Percentiles rank a stretch among this genome's conserved stretches.
These are phyloP conservation scores for Agaricus blazei DNA, from an alignment of 768 basidiomycete species.

Conservation along the genomic window DNA sequence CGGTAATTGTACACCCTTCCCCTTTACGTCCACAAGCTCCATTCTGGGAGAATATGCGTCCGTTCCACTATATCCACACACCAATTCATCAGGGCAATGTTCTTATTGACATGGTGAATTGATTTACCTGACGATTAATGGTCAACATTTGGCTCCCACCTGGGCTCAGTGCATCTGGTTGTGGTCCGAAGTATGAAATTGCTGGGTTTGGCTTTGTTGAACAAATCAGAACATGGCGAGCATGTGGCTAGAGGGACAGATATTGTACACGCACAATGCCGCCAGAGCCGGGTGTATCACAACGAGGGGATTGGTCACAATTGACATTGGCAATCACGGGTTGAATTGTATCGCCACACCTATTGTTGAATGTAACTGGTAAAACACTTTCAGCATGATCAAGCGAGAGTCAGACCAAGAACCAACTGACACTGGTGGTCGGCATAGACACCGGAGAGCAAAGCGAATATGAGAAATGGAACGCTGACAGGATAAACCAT, in stretches of 20 bases:
- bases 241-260: neutral
- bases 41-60: constrained; percentile 34
- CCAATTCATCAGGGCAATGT: too few relatives aligned
- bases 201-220: constrained; percentile 25
- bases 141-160: constrained; percentile 24
- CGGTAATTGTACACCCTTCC: constrained; percentile 33
- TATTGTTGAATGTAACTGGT: constrained; percentile 30
- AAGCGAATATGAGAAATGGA: neutral
- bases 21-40: constrained; percentile 30
- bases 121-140: constrained; percentile 23
- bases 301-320: constrained; percentile 37
- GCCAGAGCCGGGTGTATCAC: constrained; percentile 28
- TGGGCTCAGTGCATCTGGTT: constrained; percentile 22
- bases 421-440: constrained; percentile 17
- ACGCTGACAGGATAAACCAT: neutral
- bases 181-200: constrained; percentile 27
- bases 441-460: constrained; percentile 10
- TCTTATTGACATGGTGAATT: neutral
- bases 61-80: constrained; percentile 28
- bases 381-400: neutral
- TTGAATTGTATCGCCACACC: constrained; percentile 23
- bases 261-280: constrained; percentile 22
- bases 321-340: constrained; percentile 33
- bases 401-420: neutral
- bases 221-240: neutral